phyloP scores from a whole-genome alignment of 352 stramenopile genomes.

The Pythium pyrilobum region DNA sequence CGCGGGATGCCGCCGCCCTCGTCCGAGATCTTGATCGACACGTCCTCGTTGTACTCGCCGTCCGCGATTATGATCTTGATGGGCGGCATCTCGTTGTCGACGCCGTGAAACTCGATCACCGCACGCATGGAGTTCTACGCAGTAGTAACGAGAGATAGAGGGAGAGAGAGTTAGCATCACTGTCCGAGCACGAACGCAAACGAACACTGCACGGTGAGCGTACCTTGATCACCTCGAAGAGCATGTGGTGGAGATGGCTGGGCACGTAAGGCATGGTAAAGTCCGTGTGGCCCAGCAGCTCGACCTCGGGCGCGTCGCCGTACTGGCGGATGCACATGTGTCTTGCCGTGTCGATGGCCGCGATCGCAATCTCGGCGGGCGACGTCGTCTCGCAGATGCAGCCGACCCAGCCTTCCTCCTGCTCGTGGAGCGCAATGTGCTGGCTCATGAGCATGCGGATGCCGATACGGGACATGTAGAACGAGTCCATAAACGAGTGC shows the following conservation, averaged over 20 bases:
- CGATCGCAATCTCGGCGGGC: conserved; percentile 94
- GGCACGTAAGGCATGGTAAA: conserved; percentile 98
- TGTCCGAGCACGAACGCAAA: not conserved
- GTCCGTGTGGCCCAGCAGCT: conserved; percentile 96
- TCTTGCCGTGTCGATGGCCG: conserved; percentile 96
- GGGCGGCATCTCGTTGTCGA: conserved; percentile 97
- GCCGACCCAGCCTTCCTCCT: conserved; percentile 82
- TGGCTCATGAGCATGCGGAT: conserved; percentile 99
- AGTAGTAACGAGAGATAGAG: not conserved
- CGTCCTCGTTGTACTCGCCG: conserved; percentile 98
- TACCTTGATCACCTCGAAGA: conserved; percentile 98
- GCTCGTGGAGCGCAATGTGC: conserved; percentile 95
- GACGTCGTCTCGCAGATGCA: conserved; percentile 97
- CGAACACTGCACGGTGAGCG: not conserved
- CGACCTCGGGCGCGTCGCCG: conserved; percentile 98
- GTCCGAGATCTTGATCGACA: conserved; percentile 99
- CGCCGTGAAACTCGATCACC: conserved; percentile 96
- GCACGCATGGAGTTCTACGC: conserved; percentile 96
- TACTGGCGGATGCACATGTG: conserved; percentile 99
- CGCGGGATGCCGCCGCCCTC: conserved; percentile 99
- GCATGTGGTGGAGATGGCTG: conserved; percentile 96
- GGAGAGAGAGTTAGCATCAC: not conserved
- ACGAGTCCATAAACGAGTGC: conserved; percentile 98
- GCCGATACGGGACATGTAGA: conserved; percentile 99
- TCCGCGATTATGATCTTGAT: conserved; percentile 99